A percentile compares a stretch with the other conserved stretches of the same genome.
phyloP scores from a whole-genome alignment of 202 grass and related monocot species.

The Bolboschoenoplectus hybrid region DNA sequence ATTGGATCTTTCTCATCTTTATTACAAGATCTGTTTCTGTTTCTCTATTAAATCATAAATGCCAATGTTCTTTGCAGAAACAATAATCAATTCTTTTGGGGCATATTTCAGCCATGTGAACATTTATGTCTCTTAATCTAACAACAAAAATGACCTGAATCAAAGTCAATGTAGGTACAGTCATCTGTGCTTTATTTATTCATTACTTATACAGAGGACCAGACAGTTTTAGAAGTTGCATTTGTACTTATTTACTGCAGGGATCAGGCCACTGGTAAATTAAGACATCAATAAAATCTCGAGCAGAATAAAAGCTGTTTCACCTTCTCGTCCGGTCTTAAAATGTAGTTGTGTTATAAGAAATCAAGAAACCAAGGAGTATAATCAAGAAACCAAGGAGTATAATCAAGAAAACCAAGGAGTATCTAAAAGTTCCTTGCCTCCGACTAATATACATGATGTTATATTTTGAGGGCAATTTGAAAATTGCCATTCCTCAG shows the following conservation, averaged over 20 bases:
- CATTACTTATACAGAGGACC: background rate
- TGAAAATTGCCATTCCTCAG: background rate
- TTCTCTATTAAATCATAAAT: background rate
- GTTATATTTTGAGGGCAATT: background rate
- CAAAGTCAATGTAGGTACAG: background rate
- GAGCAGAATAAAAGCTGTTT: slow-evolving; percentile 2
- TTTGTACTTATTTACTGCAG: background rate
- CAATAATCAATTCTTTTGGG: background rate
- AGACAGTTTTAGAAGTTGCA: background rate
- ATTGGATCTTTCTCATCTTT: background rate
- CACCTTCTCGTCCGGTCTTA: background rate
- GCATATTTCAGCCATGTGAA: background rate
- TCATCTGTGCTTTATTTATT: background rate
- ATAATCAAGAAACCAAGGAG: background rate
- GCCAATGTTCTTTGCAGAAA: background rate
- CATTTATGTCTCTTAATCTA: background rate
- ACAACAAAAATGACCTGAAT: background rate
- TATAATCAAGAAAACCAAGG: background rate
- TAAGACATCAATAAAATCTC: background rate
- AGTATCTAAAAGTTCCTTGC: background rate
- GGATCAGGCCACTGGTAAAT: background rate
- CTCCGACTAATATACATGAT: background rate
- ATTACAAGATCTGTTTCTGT: background rate
- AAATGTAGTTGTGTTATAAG: background rate
- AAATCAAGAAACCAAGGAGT: background rate